Percentiles rank a stretch among this genome's conserved stretches.
phyloP scores from a whole-genome alignment of 106 monocot genomes.

The Phalaenopsis aphrodite region DNA sequence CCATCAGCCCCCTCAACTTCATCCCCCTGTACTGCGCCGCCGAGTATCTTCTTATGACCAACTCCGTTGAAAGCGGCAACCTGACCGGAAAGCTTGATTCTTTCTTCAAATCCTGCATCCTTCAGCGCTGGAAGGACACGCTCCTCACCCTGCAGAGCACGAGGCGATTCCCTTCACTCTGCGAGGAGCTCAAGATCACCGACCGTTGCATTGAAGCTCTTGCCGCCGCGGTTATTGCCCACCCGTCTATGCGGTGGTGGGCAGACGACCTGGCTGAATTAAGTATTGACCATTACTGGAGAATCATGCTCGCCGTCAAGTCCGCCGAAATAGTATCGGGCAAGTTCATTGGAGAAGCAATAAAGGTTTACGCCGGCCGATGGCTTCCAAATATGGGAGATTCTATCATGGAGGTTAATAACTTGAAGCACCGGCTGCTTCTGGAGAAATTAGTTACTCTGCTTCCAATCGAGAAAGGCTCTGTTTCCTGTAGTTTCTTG shows the following conservation, averaged over 20 bases:
- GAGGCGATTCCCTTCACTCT: slow-evolving; percentile 18
- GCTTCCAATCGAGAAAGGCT: slow-evolving; percentile 51
- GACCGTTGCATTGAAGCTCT: slow-evolving; percentile 52
- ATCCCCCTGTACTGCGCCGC: slow-evolving; percentile 59
- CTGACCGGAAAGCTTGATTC: slow-evolving; percentile 62
- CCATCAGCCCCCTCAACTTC: slow-evolving; percentile 63
- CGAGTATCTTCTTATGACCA: slow-evolving; percentile 63
- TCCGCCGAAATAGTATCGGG: slow-evolving; percentile 35
- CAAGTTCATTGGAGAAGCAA: slow-evolving; percentile 43
- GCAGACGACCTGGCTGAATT: slow-evolving; percentile 53
- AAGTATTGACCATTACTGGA: slow-evolving; percentile 58
- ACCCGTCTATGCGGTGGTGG: slow-evolving; percentile 35
- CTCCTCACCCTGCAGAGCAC: slow-evolving; percentile 48
- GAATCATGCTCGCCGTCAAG: slow-evolving; percentile 62
- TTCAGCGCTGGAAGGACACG: slow-evolving; percentile 80
- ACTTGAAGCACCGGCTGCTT: slow-evolving; percentile 34
- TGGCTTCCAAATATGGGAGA: slow-evolving; percentile 33
- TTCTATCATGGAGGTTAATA: neutral
- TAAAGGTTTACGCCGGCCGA: slow-evolving; percentile 40
- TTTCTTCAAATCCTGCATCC: slow-evolving; percentile 73
- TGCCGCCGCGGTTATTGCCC: slow-evolving; percentile 19
- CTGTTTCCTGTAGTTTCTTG: slow-evolving; percentile 51
- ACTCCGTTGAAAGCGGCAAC: slow-evolving; percentile 53
- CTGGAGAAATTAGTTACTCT: slow-evolving; percentile 57
- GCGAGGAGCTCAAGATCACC: slow-evolving; percentile 62